These are phyloP conservation scores for Lichina pygmaea DNA, from an alignment of 495 filamentous ascomycete genomes.

Conservation along the genomic window DNA sequence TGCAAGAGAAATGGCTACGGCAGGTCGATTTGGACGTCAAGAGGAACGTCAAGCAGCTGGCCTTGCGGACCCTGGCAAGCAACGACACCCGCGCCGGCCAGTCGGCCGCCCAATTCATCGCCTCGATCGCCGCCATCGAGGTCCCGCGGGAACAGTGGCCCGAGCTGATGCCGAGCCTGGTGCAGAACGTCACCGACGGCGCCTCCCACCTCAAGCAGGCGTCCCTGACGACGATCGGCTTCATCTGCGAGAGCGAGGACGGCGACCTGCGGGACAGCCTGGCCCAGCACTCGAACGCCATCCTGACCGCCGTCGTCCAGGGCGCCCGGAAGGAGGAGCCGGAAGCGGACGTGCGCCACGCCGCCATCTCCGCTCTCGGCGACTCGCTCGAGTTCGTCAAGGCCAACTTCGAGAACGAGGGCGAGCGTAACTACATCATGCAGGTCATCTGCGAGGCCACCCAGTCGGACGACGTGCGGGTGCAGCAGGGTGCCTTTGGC, in stretches of 20 bases:
- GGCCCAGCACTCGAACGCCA: conserved; percentile 76
- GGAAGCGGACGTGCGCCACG: conserved; percentile 66
- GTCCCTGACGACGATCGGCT: conserved; percentile 81
- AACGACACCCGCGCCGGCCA: conserved; percentile 54
- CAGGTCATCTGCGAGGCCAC: conserved; percentile 98
- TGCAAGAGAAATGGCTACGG: conserved; percentile 75
- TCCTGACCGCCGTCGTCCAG: conserved; percentile 90
- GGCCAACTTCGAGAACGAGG: conserved; percentile 95
- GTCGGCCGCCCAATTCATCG: conserved; percentile 80
- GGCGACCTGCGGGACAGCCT: conserved; percentile 57
- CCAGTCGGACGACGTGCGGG: conserved; percentile 62
- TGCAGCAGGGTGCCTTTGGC: conserved; percentile 86
- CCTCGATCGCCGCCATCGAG: conserved; percentile 84
- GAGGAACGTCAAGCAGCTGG: conserved; percentile 60
- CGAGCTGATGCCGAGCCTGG: conserved; percentile 71
- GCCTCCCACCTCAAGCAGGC: conserved; percentile 72
- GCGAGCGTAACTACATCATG: conserved; percentile 99
- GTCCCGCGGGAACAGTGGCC: conserved; percentile 81
- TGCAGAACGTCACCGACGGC: conserved; percentile 75
- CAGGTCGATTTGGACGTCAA: conserved; percentile 57
- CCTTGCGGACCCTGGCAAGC: conserved; percentile 59
- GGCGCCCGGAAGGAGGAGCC: conserved; percentile 88
- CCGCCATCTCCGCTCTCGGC: conserved; percentile 77
- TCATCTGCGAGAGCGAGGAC: conserved; percentile 91
- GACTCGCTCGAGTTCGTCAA: conserved; percentile 96